These are phyloP conservation scores for Thielaviopsis euricoi DNA, from an alignment of 2,329 filamentous ascomycete species.

Conservation along the genomic window DNA sequence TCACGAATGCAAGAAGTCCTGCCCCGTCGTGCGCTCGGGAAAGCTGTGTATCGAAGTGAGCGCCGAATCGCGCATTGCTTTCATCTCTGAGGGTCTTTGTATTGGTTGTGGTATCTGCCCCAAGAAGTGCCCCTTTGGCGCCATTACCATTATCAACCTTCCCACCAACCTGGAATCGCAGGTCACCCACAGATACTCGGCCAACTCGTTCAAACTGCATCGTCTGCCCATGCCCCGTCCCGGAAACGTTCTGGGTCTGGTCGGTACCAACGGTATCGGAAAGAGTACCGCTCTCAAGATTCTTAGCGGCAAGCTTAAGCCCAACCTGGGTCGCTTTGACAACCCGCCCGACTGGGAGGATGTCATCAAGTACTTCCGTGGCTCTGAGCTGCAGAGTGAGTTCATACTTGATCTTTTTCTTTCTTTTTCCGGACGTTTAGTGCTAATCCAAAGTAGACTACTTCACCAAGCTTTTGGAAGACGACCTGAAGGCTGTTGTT, in stretches of 20 bases:
- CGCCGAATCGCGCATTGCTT: constrained; percentile 80
- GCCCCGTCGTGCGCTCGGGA: constrained; percentile 89
- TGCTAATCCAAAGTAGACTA: constrained; percentile 43
- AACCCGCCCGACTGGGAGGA: constrained; percentile 99
- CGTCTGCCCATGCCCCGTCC: constrained; percentile 89
- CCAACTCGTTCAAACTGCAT: constrained; percentile 99
- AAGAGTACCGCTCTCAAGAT: constrained; percentile 99
- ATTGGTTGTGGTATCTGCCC: constrained; percentile 99
- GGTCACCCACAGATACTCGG: constrained; percentile 95
- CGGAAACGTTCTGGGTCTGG: constrained; percentile 86
- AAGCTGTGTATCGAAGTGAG: constrained; percentile 95
- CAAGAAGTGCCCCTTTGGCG: constrained; percentile 97
- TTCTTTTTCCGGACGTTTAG: constrained; percentile 5
- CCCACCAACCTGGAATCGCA: constrained; percentile 97
- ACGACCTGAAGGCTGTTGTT: constrained; percentile 91
- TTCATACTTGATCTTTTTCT: constrained; percentile 10
- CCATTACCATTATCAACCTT: constrained; percentile 99
- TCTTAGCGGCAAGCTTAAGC: constrained; percentile 94
- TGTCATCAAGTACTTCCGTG: constrained; percentile 95
- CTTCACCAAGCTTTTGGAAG: constrained; percentile 95
- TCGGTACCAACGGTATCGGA: constrained; percentile 98
- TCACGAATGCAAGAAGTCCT: constrained; percentile 98
- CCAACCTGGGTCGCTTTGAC: constrained; percentile 85
- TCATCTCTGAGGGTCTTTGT: constrained; percentile 90
- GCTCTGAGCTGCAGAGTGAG: constrained; percentile 90